Conservation (phyloP, 2,329 filamentous ascomycete genomes). For the Talaromyces sp. region DNA sequence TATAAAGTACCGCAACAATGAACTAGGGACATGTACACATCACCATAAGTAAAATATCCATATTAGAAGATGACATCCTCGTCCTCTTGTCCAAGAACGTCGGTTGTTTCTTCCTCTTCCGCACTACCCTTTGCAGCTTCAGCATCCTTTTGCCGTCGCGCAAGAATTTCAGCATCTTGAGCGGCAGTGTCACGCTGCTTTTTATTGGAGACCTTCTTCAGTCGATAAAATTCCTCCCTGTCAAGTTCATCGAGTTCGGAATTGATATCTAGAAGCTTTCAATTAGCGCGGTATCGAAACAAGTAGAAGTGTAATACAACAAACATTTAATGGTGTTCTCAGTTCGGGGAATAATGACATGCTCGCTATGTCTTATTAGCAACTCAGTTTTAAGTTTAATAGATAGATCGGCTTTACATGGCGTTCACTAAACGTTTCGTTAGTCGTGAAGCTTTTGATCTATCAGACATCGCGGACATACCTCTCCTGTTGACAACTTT, state of each 20-base stretch:
- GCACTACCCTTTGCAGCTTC: conserved; percentile 32
- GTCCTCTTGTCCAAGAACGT: conserved; percentile 71
- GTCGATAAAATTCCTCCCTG: conserved; percentile 92
- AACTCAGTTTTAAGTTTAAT: not conserved
- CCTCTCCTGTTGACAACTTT: conserved; percentile 97
- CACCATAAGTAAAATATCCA: not conserved
- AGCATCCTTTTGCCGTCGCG: conserved; percentile 52
- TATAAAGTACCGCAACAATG: not conserved
- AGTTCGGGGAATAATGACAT: conserved; percentile 88
- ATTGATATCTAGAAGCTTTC: conserved; percentile 68
- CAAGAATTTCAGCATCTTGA: conserved; percentile 68
- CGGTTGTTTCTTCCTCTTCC: conserved; percentile 41
- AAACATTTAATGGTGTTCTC: conserved; percentile 98
- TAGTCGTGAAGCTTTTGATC: conserved; percentile 14
- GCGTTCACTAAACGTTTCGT: conserved; percentile 65
- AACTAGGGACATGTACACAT: conserved; percentile 1
- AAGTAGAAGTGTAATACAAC: conserved; percentile 18
- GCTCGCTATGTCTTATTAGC: conserved; percentile 32
- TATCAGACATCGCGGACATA: conserved; percentile 33
- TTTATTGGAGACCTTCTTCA: conserved; percentile 91
- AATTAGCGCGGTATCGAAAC: not conserved
- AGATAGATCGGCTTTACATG: conserved; percentile 57
- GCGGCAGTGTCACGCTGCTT: conserved; percentile 72
- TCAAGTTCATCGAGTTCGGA: conserved; percentile 96
- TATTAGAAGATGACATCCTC: conserved; percentile 73